Conservation (phyloP, 2,329 filamentous ascomycete species). For the Juglanconis juglandina region DNA sequence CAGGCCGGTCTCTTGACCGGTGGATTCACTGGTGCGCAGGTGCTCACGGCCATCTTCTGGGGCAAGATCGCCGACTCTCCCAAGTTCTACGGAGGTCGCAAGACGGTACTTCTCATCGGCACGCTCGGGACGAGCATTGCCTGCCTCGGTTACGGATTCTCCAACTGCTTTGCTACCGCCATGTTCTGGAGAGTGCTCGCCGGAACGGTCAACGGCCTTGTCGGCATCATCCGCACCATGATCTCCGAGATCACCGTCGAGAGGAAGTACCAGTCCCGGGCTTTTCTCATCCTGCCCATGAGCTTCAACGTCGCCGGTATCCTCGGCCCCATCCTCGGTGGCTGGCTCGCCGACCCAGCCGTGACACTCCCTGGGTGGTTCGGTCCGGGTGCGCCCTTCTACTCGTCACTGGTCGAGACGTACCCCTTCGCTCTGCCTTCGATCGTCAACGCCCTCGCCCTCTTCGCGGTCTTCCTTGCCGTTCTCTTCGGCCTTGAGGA, state of each 20-base stretch:
- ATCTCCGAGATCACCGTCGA: conserved; percentile 47
- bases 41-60: conserved; percentile 71
- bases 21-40: conserved; percentile 70
- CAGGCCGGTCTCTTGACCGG: conserved; percentile 70
- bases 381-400: conserved; percentile 55
- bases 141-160: conserved; percentile 70
- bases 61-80: conserved; percentile 61
- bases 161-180: conserved; percentile 60
- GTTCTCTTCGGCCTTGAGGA: conserved; percentile 63
- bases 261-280: conserved; percentile 45
- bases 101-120: conserved; percentile 68
- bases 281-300: conserved; percentile 45
- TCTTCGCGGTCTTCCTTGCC: conserved; percentile 50
- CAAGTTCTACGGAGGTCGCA: conserved; percentile 53
- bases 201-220: conserved; percentile 51
- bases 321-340: conserved; percentile 54
- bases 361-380: conserved; percentile 61
- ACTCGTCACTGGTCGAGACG: conserved; percentile 59
- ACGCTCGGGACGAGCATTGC: conserved; percentile 64
- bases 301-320: conserved; percentile 47
- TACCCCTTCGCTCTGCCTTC: conserved; percentile 71
- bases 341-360: conserved; percentile 64
- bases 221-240: conserved; percentile 48
- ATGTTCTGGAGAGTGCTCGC: conserved; percentile 65
- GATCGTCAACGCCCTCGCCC: conserved; percentile 60